phyloP scores from a whole-genome alignment of 208 protist genomes.

The Angomonas ambiguus region DNA sequence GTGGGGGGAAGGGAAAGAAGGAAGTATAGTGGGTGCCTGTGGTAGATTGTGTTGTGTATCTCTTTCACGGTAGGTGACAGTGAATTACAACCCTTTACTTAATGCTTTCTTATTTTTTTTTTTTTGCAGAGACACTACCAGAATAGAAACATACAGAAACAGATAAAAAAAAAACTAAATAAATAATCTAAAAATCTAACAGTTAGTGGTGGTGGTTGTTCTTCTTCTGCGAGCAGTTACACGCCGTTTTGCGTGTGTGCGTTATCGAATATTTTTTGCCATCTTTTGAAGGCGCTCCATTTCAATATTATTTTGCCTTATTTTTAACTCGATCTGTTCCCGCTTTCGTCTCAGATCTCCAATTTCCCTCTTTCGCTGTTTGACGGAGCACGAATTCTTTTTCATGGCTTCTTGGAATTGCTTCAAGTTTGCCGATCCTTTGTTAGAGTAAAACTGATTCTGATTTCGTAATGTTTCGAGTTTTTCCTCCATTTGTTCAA shows the following conservation, averaged over 20 bases:
- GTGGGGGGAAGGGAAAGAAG: not conserved
- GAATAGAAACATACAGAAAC: no score
- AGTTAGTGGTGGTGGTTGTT: no score
- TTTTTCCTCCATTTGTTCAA: slow-evolving; percentile 33
- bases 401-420: slow-evolving; percentile 36
- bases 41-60: no score
- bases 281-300: slow-evolving; percentile 63
- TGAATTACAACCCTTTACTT: no score
- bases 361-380: slow-evolving; percentile 49
- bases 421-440: slow-evolving; percentile 45
- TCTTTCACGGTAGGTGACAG: no score
- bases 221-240: no score
- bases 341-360: slow-evolving; percentile 53
- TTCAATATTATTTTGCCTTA: slow-evolving; percentile 57
- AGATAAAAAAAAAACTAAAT: not conserved
- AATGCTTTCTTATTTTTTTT: no score
- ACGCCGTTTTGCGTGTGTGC: no score
- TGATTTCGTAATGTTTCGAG: slow-evolving; percentile 31
- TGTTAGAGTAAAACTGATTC: slow-evolving; percentile 39
- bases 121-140: no score
- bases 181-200: slow-evolving; percentile 1
- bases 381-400: slow-evolving; percentile 26
- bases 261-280: slow-evolving; percentile 44
- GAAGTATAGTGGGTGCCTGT: no score
- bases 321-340: slow-evolving; percentile 62